Percentiles rank a stretch among this genome's conserved stretches.
Conservation (phyloP, 2,329 filamentous ascomycete species). For the Microcera coccophila region DNA sequence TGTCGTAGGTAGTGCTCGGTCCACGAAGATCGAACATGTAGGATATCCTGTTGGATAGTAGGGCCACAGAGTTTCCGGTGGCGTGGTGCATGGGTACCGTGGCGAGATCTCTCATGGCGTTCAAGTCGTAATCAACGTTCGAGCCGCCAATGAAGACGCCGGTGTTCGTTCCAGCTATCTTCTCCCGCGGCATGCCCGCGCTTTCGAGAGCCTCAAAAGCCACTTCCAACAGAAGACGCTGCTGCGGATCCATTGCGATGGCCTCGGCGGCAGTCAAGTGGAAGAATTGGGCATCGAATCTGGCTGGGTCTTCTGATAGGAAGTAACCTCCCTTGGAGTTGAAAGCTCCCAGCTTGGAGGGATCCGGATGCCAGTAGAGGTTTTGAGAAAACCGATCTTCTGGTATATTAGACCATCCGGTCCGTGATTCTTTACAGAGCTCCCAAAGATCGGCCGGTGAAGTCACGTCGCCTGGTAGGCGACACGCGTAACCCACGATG, state of each 20-base stretch:
- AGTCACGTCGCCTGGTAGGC: slow-evolving; percentile 41
- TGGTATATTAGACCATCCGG: slow-evolving; percentile 41
- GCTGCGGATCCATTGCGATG: slow-evolving; percentile 39
- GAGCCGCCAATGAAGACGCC: slow-evolving; percentile 49
- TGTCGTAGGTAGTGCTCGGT: slow-evolving; percentile 34
- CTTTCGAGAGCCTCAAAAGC: slow-evolving; percentile 18
- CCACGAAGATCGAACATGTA: slow-evolving; percentile 35
- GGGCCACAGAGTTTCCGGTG: slow-evolving; percentile 44
- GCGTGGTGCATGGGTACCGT: not conserved
- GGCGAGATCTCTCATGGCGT: slow-evolving; percentile 19
- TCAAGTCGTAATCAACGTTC: slow-evolving; percentile 47
- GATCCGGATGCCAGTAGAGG: slow-evolving; percentile 41
- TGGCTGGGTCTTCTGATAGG: slow-evolving; percentile 42
- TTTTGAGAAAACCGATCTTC: slow-evolving; percentile 45
- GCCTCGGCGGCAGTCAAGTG: slow-evolving; percentile 49
- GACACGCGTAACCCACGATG: slow-evolving; percentile 47
- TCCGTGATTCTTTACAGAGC: slow-evolving; percentile 38
- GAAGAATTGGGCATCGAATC: slow-evolving; percentile 52
- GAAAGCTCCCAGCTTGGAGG: slow-evolving; percentile 39
- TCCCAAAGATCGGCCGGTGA: slow-evolving; percentile 44
- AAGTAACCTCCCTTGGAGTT: slow-evolving; percentile 39
- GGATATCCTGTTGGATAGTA: slow-evolving; percentile 44
- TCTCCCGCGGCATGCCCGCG: slow-evolving; percentile 25
- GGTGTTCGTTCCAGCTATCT: slow-evolving; percentile 42
- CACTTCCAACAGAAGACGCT: slow-evolving; percentile 17